Evolutionary conservation across 495 filamentous ascomycete species (phyloP).

Genomic region (Xylaria palmicola): DNA sequence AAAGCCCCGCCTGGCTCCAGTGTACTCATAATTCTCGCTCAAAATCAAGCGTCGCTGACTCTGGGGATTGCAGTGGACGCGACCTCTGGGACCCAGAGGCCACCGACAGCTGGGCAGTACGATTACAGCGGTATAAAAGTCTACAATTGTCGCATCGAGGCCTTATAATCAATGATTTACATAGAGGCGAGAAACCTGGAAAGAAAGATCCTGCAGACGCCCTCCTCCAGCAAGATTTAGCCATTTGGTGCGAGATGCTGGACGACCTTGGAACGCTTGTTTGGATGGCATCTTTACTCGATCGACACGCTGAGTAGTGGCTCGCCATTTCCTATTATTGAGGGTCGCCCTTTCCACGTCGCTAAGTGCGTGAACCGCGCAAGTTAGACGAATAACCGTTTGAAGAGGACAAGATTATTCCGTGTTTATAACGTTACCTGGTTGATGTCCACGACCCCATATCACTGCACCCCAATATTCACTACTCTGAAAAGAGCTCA

Average conservation of each 20-base stretch:
- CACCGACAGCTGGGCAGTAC: not conserved
- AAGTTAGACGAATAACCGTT: not conserved
- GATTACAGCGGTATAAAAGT: conserved; percentile 5
- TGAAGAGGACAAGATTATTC: not conserved
- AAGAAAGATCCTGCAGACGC: not conserved
- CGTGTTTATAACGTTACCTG: not conserved
- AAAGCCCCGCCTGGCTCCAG: not conserved
- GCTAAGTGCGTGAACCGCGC: not conserved
- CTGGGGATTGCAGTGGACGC: too few species aligned
- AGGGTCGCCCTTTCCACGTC: not conserved
- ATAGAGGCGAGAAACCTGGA: not conserved
- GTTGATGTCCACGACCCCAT: too few species aligned
- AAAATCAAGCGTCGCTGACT: too few species aligned
- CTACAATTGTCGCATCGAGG: not conserved
- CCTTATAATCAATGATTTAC: not conserved
- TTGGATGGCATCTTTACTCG: conserved; percentile 1
- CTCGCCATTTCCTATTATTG: not conserved
- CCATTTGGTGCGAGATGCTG: conserved; percentile 1
- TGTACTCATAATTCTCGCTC: too few species aligned
- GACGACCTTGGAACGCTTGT: conserved; percentile 8
- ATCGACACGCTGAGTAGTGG: not conserved
- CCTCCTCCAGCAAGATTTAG: not conserved
- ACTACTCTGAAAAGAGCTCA: too few species aligned
- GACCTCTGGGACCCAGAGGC: conserved; percentile 4
- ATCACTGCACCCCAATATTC: too few species aligned